Conservation (phyloP, 495 filamentous ascomycete species). For the Sabuloglossum arenarium region DNA sequence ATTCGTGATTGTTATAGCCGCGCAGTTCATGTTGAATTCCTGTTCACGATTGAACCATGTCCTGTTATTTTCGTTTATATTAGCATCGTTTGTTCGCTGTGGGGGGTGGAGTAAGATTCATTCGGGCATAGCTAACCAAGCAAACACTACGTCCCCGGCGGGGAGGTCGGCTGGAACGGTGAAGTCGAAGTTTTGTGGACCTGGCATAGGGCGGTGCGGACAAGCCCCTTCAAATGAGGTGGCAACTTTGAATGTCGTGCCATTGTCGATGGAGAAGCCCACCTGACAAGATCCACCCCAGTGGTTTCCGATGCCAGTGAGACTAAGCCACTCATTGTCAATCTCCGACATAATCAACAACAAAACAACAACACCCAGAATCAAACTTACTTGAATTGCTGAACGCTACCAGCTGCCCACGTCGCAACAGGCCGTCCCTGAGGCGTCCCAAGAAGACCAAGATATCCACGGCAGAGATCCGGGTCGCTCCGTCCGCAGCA, state of each 20-base stretch:
- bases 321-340: conserved; percentile 1
- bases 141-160: conserved; percentile 14
- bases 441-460: conserved; percentile 14
- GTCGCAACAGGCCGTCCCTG: conserved; percentile 14
- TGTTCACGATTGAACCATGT: conserved; percentile 20
- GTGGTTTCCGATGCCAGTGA: conserved; percentile 15
- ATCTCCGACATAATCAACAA: background rate
- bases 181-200: conserved; percentile 18
- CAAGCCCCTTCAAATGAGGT: conserved; percentile 18
- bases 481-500: conserved; percentile 12
- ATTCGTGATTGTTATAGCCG: background rate
- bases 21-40: conserved; percentile 14
- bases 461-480: conserved; percentile 14
- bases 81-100: background rate
- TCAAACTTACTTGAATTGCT: conserved; percentile 7
- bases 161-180: conserved; percentile 16
- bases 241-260: conserved; percentile 17
- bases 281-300: conserved; percentile 19
- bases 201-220: conserved; percentile 12
- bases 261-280: conserved; percentile 16
- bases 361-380: background rate
- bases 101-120: background rate
- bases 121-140: conserved; percentile 10
- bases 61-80: conserved; percentile 3
- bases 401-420: conserved; percentile 15